A percentile compares a stretch with the other conserved stretches of the same genome.
Evolutionary conservation across 129 eudicot species (phyloP).

Genomic region (Oenanthe sinensis): DNA sequence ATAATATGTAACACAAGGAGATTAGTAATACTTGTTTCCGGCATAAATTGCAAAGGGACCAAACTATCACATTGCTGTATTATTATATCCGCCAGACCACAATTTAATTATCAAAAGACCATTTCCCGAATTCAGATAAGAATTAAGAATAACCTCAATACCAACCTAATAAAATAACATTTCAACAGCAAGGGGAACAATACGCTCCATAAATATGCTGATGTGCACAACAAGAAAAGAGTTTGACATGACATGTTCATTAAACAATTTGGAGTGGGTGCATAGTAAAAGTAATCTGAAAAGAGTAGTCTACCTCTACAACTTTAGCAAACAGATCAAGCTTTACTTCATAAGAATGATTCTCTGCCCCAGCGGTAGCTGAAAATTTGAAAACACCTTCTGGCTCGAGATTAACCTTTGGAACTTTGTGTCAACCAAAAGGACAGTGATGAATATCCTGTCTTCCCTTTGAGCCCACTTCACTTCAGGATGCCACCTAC

Average conservation of each 20-base stretch:
- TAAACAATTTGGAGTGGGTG: not conserved
- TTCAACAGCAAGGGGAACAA: not conserved
- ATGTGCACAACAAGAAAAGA: not conserved
- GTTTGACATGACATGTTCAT: not conserved
- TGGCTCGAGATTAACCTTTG: slow-evolving; percentile 77
- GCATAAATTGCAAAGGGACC: too few species aligned
- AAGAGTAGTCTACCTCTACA: slow-evolving; percentile 48
- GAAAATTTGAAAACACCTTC: slow-evolving; percentile 74
- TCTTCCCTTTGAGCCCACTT: slow-evolving; percentile 97
- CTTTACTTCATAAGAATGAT: slow-evolving; percentile 56
- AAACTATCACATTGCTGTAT: not conserved
- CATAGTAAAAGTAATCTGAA: not conserved
- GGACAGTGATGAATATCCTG: slow-evolving; percentile 61
- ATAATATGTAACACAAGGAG: not conserved
- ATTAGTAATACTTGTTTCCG: not conserved
- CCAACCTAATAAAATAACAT: not conserved
- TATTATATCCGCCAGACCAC: not conserved
- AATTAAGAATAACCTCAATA: not conserved
- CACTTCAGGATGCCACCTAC: slow-evolving; percentile 81
- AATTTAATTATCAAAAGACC: not conserved
- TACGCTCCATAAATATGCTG: not conserved
- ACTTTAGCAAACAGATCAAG: slow-evolving; percentile 77
- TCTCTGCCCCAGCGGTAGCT: slow-evolving; percentile 53
- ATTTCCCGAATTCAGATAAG: not conserved
- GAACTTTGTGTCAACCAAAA: slow-evolving; percentile 71